Evolutionary conservation across 2,329 filamentous ascomycete species (phyloP), one percentile per base, ranked within the genome.

Genomic region (Colletotrichum sansevieriae): DNA sequence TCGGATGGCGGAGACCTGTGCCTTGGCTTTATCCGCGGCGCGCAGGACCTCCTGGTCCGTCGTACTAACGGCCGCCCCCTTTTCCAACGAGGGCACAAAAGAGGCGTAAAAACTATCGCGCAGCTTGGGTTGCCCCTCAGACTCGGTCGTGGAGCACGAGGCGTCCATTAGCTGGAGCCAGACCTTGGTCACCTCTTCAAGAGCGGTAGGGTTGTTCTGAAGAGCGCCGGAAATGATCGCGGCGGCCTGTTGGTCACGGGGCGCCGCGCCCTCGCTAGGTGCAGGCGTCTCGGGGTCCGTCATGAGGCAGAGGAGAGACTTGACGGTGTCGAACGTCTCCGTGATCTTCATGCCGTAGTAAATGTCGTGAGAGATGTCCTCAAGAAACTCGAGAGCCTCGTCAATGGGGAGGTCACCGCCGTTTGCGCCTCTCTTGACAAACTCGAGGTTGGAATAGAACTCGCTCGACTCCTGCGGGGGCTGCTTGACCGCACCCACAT

Each of bases 261-360:
- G 78, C 20, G 77, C 77, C n/a, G 70, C 58, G 1, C 71, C 74
- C 4, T 75, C 74, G 35, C 71, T 60, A 2, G 70, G 49, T 12
- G 60, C 43, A 64, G 77, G 41, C 66, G 73, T 65, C 72, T 76
- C 64, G 46, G 67, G 51, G 72, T 78, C 68, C 29, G 76, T 73
- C 77, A 89, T 84, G 43, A 90, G 79, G 74, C 88, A 90, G 68
- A 91, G 78, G 2, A 91, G 82, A n/a, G 83, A 78, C 70, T 82
- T 83, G 60, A 90, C 72, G 2, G 85, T 84, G 2, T 84, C 83
- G 3, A 80, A 74, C 71, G 90, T 85, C 75, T 88, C 85, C 22
- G 85, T 82, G 66, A 91, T 84, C 75, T 90, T 87, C 18, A 89
- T 80, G 10, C 90, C 90, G 76, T 91, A 92, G 80, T 91, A 92